Conservation (phyloP, 768 basidiomycete species). For the Collybia sordida region DNA sequence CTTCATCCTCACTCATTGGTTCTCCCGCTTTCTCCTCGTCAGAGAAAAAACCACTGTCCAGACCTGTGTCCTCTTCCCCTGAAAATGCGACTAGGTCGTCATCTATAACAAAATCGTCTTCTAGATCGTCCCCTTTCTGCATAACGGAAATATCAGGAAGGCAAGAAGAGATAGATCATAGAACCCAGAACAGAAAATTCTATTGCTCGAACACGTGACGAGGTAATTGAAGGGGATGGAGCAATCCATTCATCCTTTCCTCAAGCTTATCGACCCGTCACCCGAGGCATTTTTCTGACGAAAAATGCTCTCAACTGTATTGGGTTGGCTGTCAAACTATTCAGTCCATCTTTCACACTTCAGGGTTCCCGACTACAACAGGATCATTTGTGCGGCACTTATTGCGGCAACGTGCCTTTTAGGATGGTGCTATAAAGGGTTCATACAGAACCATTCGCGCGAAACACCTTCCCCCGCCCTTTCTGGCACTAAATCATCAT, state of each 20-base stretch:
- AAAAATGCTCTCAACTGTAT: slow-evolving; percentile 8
- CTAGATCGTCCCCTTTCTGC: slow-evolving; percentile 68
- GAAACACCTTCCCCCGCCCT: slow-evolving; percentile 2
- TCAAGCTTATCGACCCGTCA: not conserved
- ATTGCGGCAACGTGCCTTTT: slow-evolving; percentile 28
- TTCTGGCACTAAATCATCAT: not conserved
- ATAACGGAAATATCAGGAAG: slow-evolving; percentile 16
- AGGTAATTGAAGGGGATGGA: not conserved
- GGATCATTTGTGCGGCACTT: slow-evolving; percentile 13
- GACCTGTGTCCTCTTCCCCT: slow-evolving; percentile 53
- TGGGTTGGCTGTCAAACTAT: slow-evolving; percentile 1
- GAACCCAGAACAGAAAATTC: slow-evolving; percentile 2
- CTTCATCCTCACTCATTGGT: slow-evolving; percentile 30
- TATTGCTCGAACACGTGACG: slow-evolving; percentile 13
- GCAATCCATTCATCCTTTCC: not conserved
- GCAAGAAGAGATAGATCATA: not conserved
- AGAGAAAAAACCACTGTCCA: slow-evolving; percentile 28
- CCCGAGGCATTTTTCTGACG: slow-evolving; percentile 2
- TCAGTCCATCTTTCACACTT: not conserved
- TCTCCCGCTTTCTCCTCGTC: slow-evolving; percentile 41
- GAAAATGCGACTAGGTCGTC: slow-evolving; percentile 59
- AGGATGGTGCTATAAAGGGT: slow-evolving; percentile 22
- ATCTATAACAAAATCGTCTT: slow-evolving; percentile 78
- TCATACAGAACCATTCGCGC: slow-evolving; percentile 6
- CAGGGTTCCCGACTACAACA: slow-evolving; percentile 10